Evolutionary conservation across 345 rosid species (phyloP), one percentile per base, ranked within the genome.

Genomic region (Populus tremula): DNA sequence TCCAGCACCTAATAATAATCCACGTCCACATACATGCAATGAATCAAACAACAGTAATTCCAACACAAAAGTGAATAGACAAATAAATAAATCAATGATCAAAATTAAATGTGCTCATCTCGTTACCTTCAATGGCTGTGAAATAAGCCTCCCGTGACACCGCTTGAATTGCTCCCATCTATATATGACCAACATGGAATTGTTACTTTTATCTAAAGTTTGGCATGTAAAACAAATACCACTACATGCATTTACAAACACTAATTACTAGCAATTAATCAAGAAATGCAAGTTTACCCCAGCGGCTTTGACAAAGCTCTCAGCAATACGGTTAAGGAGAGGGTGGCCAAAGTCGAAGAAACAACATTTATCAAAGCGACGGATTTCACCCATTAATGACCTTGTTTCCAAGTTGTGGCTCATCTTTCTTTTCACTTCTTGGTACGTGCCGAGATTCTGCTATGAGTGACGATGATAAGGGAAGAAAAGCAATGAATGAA

Each of bases 151-250:
- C 97, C 84, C 91, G 84, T 0, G 95, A 86, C 67, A 89, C 92
- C 3, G 97, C 91, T 78, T 92, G 97, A 78, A 89, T 66, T n/a
- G 95, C 96, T 79, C 99, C 98, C 49, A 93, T 92, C 98, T 94
- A 79, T 93, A 79, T 61, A 69, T 5, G 17, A 56, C 18, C 64
- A 53, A 54, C 23, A 33, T 33, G 20, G 31, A 50, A 47, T 36
- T 43, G 25, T 14, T 17, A 35, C 12, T 20, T 59, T 10, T n/a
- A 72, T 41, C 31, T 11, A 23, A n/a, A 8, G 14, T 39, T 5
- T 2, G 41, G 18, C 5, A 27, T 29, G 13, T 0, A 49, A 18
- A 41, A 70, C n/a, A 20, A 3, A 70, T 1, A 49, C 3, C 0
- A 65, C 20, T 49, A 25, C 35, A 29, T 45, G 25, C 17, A 69